These are phyloP conservation scores for Pythium rhizo-oryzae DNA, from an alignment of 352 stramenopile genomes.

Conservation along the genomic window DNA sequence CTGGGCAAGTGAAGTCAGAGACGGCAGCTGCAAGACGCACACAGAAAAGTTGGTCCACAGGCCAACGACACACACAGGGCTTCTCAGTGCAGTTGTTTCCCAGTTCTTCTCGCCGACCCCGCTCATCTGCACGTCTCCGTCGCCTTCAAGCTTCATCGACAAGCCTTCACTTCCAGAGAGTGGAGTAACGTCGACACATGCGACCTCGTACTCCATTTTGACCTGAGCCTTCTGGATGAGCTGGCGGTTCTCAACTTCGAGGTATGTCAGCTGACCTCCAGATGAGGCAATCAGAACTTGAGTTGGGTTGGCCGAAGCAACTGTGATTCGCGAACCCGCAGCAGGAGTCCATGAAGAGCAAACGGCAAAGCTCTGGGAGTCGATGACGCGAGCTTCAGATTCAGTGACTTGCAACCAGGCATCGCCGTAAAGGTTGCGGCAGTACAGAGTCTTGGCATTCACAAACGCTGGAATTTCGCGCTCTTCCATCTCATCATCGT, in stretches of 20 bases:
- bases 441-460: slow-evolving; percentile 92
- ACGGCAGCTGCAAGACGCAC: slow-evolving; percentile 83
- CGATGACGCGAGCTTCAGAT: slow-evolving; percentile 88
- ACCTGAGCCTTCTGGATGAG: slow-evolving; percentile 66
- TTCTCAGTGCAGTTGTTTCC: slow-evolving; percentile 55
- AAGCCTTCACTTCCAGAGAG: slow-evolving; percentile 27
- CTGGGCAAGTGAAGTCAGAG: slow-evolving; percentile 64
- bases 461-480: slow-evolving; percentile 86
- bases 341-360: slow-evolving; percentile 82
- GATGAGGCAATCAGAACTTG: slow-evolving; percentile 93
- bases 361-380: slow-evolving; percentile 60
- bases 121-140: slow-evolving; percentile 71
- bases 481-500: slow-evolving; percentile 93
- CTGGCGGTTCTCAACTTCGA: slow-evolving; percentile 71
- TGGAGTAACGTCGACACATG: slow-evolving; percentile 91
- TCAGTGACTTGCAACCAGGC: slow-evolving; percentile 95
- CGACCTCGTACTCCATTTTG: slow-evolving; percentile 94
- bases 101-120: slow-evolving; percentile 43
- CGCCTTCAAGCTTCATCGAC: slow-evolving; percentile 22
- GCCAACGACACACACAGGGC: slow-evolving; percentile 80
- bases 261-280: slow-evolving; percentile 91
- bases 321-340: slow-evolving; percentile 67
- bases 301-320: slow-evolving; percentile 86
- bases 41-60: slow-evolving; percentile 95
- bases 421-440: slow-evolving; percentile 90